Percentiles rank a stretch among this genome's conserved stretches.
phyloP scores from a whole-genome alignment of 163 green algal species.

The Scenedesmus sp. region DNA sequence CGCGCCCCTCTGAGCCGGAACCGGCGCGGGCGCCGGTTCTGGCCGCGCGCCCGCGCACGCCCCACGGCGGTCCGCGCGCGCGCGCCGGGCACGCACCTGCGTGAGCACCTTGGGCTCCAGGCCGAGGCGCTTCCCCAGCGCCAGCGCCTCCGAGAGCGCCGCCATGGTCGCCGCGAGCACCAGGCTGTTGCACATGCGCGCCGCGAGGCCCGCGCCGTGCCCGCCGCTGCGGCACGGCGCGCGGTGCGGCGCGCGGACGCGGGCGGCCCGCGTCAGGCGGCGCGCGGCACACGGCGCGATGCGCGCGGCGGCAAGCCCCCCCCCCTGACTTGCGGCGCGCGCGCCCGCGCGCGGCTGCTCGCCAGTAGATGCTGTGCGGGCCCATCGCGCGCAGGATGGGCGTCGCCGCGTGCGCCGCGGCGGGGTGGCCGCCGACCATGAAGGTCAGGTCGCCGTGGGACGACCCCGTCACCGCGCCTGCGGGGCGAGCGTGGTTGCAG shows the following conservation, averaged over 20 bases:
- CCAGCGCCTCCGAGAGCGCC: constrained; percentile 64
- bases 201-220: constrained; percentile 58
- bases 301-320: too few species aligned
- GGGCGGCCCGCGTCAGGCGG: too few species aligned
- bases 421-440: constrained; percentile 63
- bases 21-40: too few species aligned
- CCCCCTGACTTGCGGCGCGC: constrained; percentile 18
- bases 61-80: too few species aligned
- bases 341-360: too few species aligned
- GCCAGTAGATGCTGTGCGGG: constrained; percentile 49
- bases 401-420: constrained; percentile 39
- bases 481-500: too few species aligned
- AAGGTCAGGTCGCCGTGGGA: constrained; percentile 67
- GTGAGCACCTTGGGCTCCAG: constrained; percentile 66
- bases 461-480: constrained; percentile 30
- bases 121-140: constrained; percentile 63
- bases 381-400: constrained; percentile 69
- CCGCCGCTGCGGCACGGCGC: background rate
- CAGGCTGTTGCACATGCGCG: constrained; percentile 78
- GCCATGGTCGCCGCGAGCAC: constrained; percentile 75
- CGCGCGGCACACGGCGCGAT: too few species aligned
- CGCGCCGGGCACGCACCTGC: constrained; percentile 29
- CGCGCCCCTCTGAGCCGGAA: too few species aligned
- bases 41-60: too few species aligned
- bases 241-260: background rate